Evolutionary conservation across 2,329 filamentous ascomycete genomes (phyloP).

Genomic region (Claviceps quebecensis): DNA sequence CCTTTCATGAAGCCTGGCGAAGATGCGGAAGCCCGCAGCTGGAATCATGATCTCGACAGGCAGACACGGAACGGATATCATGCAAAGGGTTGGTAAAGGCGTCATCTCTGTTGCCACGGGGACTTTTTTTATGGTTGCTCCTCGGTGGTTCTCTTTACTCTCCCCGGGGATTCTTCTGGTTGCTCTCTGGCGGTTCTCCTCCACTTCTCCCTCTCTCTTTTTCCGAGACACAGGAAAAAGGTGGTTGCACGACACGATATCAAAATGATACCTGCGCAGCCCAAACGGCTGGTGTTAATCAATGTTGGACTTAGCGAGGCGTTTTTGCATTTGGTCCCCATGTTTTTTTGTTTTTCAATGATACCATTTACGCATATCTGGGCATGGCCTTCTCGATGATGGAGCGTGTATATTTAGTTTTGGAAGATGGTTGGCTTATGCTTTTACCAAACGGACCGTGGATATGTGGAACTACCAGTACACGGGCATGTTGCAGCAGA

Average conservation of each 20-base stretch:
- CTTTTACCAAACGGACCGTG: too few relatives aligned
- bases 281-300: neutral
- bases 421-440: too few relatives aligned
- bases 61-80: constrained; percentile 45
- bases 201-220: neutral
- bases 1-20: constrained; percentile 44
- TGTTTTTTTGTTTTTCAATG: neutral
- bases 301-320: constrained; percentile 6
- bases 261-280: too few relatives aligned
- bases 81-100: constrained; percentile 27
- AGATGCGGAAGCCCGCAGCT: constrained; percentile 56
- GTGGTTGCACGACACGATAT: too few relatives aligned
- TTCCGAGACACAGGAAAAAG: too few relatives aligned
- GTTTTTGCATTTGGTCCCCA: constrained; percentile 5
- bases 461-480: too few relatives aligned
- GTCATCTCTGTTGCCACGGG: neutral
- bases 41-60: constrained; percentile 75
- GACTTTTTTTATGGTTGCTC: too few relatives aligned
- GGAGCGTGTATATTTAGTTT: too few relatives aligned
- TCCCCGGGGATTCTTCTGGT: too few relatives aligned
- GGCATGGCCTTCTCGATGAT: too few relatives aligned
- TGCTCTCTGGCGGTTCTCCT: neutral
- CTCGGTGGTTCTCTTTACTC: too few relatives aligned
- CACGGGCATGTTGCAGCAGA: too few relatives aligned
- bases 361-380: neutral